A percentile compares a stretch with the other conserved stretches of the same genome.
Evolutionary conservation across 768 basidiomycete species (phyloP).

Genomic region (Tylopilus rubrobrunneus): DNA sequence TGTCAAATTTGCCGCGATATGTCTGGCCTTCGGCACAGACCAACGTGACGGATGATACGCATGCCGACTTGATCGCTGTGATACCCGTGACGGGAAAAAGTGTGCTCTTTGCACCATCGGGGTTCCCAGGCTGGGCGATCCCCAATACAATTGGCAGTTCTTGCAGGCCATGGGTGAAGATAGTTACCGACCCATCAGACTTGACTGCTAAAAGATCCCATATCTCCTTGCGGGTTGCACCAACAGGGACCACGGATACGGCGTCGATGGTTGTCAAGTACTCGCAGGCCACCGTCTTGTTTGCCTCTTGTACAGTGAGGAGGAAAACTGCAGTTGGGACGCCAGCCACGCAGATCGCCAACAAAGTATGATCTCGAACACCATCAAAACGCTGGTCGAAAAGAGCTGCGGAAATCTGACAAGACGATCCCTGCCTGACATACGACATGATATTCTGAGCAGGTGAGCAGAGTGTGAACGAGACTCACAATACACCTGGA

Average conservation of each 20-base stretch:
- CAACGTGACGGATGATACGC: slow-evolving; percentile 50
- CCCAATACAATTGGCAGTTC: slow-evolving; percentile 38
- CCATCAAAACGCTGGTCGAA: slow-evolving; percentile 69
- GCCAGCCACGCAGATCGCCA: slow-evolving; percentile 54
- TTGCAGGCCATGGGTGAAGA: slow-evolving; percentile 62
- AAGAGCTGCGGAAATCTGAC: slow-evolving; percentile 46
- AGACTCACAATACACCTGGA: slow-evolving; percentile 47
- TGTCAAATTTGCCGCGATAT: slow-evolving; percentile 48
- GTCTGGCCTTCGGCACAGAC: slow-evolving; percentile 48
- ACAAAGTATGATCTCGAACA: slow-evolving; percentile 43
- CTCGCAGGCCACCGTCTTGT: slow-evolving; percentile 40
- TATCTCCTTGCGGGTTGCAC: slow-evolving; percentile 58
- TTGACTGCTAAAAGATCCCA: slow-evolving; percentile 69
- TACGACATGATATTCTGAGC: slow-evolving; percentile 3
- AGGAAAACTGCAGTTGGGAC: slow-evolving; percentile 45
- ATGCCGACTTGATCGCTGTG: slow-evolving; percentile 43
- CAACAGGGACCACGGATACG: slow-evolving; percentile 52
- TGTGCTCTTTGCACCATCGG: background rate
- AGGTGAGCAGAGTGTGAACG: background rate
- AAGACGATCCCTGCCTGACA: slow-evolving; percentile 13
- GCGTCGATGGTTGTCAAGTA: slow-evolving; percentile 41
- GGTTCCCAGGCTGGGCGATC: slow-evolving; percentile 9
- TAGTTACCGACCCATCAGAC: slow-evolving; percentile 46
- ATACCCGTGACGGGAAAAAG: slow-evolving; percentile 30
- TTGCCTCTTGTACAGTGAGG: slow-evolving; percentile 38